Evolutionary conservation across 495 filamentous ascomycete species (phyloP).

Genomic region (Hypoxylon subgilvum): DNA sequence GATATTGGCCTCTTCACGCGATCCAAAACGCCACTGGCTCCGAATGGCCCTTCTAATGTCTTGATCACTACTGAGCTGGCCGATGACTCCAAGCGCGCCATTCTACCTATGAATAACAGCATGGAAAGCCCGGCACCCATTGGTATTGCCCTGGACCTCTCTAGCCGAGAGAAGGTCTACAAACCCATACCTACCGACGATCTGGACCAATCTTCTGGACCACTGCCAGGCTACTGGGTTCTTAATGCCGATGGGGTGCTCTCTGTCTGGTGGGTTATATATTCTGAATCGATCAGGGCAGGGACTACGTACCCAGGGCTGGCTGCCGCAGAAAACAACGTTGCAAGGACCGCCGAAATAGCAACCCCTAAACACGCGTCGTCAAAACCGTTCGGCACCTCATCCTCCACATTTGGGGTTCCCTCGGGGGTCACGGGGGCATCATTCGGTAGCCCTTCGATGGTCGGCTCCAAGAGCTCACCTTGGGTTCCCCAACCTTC

Average conservation of each 20-base stretch:
- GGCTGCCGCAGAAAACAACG: slow-evolving; percentile 50
- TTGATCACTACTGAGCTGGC: slow-evolving; percentile 76
- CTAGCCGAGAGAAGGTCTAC: slow-evolving; percentile 75
- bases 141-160: slow-evolving; percentile 82
- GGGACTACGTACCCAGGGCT: slow-evolving; percentile 75
- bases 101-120: slow-evolving; percentile 70
- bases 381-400: slow-evolving; percentile 21
- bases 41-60: slow-evolving; percentile 65
- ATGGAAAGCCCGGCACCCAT: slow-evolving; percentile 76
- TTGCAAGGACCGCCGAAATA: slow-evolving; percentile 21
- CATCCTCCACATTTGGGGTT: slow-evolving; percentile 43
- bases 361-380: slow-evolving; percentile 43
- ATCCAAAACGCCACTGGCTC: slow-evolving; percentile 68
- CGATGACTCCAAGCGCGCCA: slow-evolving; percentile 79
- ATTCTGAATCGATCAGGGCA: slow-evolving; percentile 80
- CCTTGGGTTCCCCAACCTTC: slow-evolving; percentile 45
- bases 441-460: slow-evolving; percentile 49
- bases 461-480: slow-evolving; percentile 48
- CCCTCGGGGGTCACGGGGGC: slow-evolving; percentile 21
- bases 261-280: slow-evolving; percentile 87
- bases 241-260: slow-evolving; percentile 90
- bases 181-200: slow-evolving; percentile 80
- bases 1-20: slow-evolving; percentile 81
- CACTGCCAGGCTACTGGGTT: slow-evolving; percentile 83
- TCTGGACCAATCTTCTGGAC: slow-evolving; percentile 71